Percentiles rank a stretch among this genome's conserved stretches.
Evolutionary conservation across 2,329 filamentous ascomycete species (phyloP).

Genomic region (Colletotrichum sp.): DNA sequence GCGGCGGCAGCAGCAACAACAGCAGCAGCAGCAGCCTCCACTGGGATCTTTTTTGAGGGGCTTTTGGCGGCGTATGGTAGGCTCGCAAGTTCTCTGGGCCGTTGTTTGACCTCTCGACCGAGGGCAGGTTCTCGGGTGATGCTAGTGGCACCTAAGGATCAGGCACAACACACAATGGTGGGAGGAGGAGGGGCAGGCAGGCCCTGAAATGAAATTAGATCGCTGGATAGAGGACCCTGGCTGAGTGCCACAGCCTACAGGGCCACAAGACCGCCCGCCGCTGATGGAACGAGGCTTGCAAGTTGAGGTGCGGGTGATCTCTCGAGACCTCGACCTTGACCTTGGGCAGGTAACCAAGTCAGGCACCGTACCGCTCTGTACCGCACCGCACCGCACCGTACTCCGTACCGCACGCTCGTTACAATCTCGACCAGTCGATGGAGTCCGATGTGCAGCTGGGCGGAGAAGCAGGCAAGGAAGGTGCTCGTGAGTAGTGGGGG

Average conservation of each 20-base stretch:
- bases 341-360: neutral
- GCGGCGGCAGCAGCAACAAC: neutral
- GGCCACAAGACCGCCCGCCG: neutral
- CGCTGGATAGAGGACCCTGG: slow-evolving; percentile 17
- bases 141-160: slow-evolving; percentile 14
- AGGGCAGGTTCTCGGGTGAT: slow-evolving; percentile 3
- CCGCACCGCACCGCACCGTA: too few relatives aligned
- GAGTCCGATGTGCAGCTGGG: neutral
- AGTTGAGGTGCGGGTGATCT: neutral
- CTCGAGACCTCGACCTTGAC: neutral
- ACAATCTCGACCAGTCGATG: neutral
- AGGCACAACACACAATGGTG: slow-evolving; percentile 1
- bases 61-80: slow-evolving; percentile 14
- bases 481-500: neutral
- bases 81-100: neutral
- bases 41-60: neutral
- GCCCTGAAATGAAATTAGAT: slow-evolving; percentile 21
- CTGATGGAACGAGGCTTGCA: neutral
- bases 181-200: slow-evolving; percentile 16
- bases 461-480: neutral
- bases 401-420: neutral
- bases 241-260: slow-evolving; percentile 2
- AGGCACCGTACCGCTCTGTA: neutral
- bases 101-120: slow-evolving; percentile 15
- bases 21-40: neutral